These are phyloP conservation scores for Agrocybe praecox DNA, from an alignment of 768 basidiomycete species.

Conservation along the genomic window DNA sequence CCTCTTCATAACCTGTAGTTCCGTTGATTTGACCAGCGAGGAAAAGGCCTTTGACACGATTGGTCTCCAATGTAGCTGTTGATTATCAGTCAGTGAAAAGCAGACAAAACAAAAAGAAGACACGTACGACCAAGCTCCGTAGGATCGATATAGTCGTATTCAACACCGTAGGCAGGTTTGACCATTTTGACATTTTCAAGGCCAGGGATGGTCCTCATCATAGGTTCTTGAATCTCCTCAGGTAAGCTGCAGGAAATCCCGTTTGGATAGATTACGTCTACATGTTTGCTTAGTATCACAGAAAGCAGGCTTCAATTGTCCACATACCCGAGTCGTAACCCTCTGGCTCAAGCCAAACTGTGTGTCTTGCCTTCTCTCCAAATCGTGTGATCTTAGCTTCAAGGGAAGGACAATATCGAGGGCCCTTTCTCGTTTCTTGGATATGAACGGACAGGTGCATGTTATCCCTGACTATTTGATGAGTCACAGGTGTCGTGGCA, in stretches of 20 bases:
- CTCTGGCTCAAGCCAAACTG: constrained; percentile 90
- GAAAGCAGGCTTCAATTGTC: constrained; percentile 1
- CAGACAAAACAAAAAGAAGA: background rate
- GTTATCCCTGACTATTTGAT: constrained; percentile 73
- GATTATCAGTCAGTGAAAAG: background rate
- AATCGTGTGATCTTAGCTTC: constrained; percentile 88
- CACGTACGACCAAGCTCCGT: constrained; percentile 72
- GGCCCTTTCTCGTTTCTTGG: constrained; percentile 88
- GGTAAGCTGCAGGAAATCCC: constrained; percentile 89
- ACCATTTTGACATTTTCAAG: constrained; percentile 85
- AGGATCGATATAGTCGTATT: constrained; percentile 91
- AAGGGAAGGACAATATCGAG: constrained; percentile 89
- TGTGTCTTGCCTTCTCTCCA: constrained; percentile 68
- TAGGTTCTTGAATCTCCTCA: constrained; percentile 78
- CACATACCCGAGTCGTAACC: constrained; percentile 80
- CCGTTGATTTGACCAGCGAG: constrained; percentile 92
- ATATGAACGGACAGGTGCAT: constrained; percentile 83
- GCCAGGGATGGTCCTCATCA: constrained; percentile 86
- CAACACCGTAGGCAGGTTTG: constrained; percentile 88
- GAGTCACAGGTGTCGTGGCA: constrained; percentile 70
- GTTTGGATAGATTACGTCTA: constrained; percentile 89
- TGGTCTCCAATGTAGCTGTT: constrained; percentile 85
- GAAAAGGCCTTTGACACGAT: constrained; percentile 83
- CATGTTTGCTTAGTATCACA: background rate
- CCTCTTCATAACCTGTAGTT: constrained; percentile 95